phyloP scores from a whole-genome alignment of 2,329 filamentous ascomycete genomes.

The Cercospora sp. region DNA sequence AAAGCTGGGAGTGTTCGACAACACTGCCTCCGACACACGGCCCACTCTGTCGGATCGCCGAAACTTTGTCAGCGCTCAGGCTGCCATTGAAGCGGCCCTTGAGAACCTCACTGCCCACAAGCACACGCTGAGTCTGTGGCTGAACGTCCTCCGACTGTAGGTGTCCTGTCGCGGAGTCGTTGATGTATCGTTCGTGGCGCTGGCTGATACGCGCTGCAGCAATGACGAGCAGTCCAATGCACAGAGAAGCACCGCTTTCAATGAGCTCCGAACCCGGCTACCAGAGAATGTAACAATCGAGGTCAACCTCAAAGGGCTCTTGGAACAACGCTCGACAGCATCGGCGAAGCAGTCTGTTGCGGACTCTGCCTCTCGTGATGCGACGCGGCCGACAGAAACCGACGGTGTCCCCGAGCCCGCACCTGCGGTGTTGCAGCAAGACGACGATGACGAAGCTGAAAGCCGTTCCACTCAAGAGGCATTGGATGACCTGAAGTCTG shows the following conservation, averaged over 20 bases:
- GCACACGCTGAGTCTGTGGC: conserved; percentile 5
- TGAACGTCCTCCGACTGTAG: conserved; percentile 1
- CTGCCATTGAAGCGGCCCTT: background rate
- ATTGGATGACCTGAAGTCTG: background rate
- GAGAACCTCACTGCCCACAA: conserved; percentile 9
- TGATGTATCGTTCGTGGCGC: background rate
- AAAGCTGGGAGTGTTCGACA: conserved; percentile 1
- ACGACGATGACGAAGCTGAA: background rate
- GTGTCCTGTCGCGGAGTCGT: background rate
- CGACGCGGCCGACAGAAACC: background rate
- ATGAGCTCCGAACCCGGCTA: background rate
- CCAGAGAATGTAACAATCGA: conserved; percentile 4
- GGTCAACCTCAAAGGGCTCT: background rate
- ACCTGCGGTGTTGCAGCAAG: background rate
- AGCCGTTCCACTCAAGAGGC: conserved; percentile 1
- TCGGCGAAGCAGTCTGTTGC: background rate
- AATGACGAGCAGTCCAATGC: background rate
- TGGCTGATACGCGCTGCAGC: background rate
- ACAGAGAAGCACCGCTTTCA: background rate
- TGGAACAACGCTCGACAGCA: background rate
- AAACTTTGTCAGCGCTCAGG: background rate
- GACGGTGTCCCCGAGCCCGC: background rate
- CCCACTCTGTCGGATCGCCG: background rate
- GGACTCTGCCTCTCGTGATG: background rate
- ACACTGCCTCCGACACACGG: background rate